Percentiles rank a stretch among this genome's conserved stretches.
Conservation (phyloP, 306 rosid genomes). For the Vigna unguiculata region DNA sequence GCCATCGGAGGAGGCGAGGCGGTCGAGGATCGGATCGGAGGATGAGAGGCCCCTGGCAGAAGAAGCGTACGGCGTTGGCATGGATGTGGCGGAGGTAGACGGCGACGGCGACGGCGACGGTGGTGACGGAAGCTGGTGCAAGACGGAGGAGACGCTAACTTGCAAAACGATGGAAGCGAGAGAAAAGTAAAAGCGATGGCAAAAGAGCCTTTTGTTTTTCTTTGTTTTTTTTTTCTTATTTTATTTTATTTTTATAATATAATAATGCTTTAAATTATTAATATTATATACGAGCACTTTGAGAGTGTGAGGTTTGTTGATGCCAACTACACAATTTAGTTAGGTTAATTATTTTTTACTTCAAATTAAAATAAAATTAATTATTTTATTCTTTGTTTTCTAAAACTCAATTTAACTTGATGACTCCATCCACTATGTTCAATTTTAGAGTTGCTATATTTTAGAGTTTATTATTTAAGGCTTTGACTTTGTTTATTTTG, state of each 20-base stretch:
- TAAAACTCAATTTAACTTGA: no score
- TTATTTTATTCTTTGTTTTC: background rate
- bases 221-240: background rate
- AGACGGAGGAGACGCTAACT: slow-evolving; percentile 38
- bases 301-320: background rate
- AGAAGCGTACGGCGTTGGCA: slow-evolving; percentile 65
- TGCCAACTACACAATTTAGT: background rate
- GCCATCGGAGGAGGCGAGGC: slow-evolving; percentile 67
- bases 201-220: background rate
- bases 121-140: slow-evolving; percentile 60
- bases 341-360: background rate
- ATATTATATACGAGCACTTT: background rate
- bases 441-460: no score
- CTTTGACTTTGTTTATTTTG: no score
- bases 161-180: slow-evolving; percentile 18
- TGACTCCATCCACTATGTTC: no score
- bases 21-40: slow-evolving; percentile 69
- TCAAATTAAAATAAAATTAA: background rate
- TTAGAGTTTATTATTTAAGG: no score
- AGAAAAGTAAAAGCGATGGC: background rate
- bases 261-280: background rate
- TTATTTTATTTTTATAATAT: background rate
- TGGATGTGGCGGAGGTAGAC: slow-evolving; percentile 42
- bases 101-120: slow-evolving; percentile 32
- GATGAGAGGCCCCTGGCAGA: slow-evolving; percentile 43